Evolutionary conservation across 257 asterid genomes (phyloP).

Genomic region (Rauvolfia tetraphylla): DNA sequence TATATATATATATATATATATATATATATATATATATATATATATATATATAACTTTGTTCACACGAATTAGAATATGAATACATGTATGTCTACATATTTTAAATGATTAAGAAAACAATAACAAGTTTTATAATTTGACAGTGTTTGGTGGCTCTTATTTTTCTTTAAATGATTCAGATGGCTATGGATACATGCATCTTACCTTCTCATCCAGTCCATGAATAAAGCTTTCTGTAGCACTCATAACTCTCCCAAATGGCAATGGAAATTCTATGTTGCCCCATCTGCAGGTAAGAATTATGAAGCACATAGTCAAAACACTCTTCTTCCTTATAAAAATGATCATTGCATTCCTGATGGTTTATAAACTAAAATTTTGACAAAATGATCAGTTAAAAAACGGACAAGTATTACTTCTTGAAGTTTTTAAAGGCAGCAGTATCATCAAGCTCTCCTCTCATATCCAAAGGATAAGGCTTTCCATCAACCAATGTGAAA

Average conservation of each 20-base stretch:
- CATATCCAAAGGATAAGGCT: constrained; percentile 95
- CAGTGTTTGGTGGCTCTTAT: not conserved
- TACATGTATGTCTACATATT: not conserved
- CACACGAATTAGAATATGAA: not conserved
- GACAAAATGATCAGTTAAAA: constrained; percentile 2
- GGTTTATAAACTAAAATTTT: not conserved
- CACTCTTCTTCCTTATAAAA: not conserved
- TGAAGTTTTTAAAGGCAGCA: constrained; percentile 95
- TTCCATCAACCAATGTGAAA: constrained; percentile 80
- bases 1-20: too few relatives aligned
- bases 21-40: too few relatives aligned
- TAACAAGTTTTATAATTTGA: not conserved
- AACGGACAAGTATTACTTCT: constrained; percentile 49
- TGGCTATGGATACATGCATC: not conserved
- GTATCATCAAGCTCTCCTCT: constrained; percentile 98
- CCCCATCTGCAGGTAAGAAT: constrained; percentile 68
- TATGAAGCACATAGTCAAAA: not conserved
- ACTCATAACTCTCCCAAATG: constrained; percentile 91
- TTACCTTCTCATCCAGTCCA: constrained; percentile 90
- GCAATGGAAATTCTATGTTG: constrained; percentile 82
- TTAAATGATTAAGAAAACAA: not conserved
- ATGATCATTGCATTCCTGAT: not conserved
- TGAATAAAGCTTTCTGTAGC: constrained; percentile 80
- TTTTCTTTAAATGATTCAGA: not conserved
- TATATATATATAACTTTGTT: not conserved